Base-by-base conservation (phyloP, 805 yeast species). In the Metschnikowia lochheadii region DNA sequence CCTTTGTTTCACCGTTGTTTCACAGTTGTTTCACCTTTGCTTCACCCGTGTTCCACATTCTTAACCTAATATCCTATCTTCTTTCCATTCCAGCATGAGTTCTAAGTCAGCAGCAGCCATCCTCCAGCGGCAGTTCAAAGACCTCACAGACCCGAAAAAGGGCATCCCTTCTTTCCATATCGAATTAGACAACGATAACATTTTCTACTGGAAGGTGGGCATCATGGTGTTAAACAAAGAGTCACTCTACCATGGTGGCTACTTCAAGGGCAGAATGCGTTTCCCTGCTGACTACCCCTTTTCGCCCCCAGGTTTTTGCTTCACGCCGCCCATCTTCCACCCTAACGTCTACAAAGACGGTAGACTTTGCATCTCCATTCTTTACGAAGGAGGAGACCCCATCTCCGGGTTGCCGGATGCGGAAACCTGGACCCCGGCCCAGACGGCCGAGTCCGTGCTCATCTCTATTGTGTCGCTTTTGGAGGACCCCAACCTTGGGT, bases 341-440 rank as follows among this genome's bases (percentile, higher is more conserved):
- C 98, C 98, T 23, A 92, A 92, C 66, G 96, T 92, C 49, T 92
- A 92, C 70, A 80, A 89, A 53, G 97, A 91, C 68, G 98, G 98
- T 15, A 74, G 95, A 58, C 77, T 94, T 43, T 92, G 98, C 75
- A 90, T 91, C 53, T 89, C 96, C 47, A 92, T 92, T 56, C 76
- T 92, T 53, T 98, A 92, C 68, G 88, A 85, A 57, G 87, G 92
- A 15, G 97, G 96, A 21, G 96, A 90, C 64, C 87, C 87, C 17
- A 85, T 92, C 46, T 80, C 88, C 35, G 97, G 89, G 57, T 97
- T 91, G 67, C 92, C 91, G 2, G 96, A 89, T 61, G 85, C 85
- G 50, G 97, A 91, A 71, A 90, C 96, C 17, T 90, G 97, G 97
- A 82, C 87, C 18, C 95, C 91, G 2, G 94, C 89, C 2, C 97